Evolutionary conservation across 352 stramenopile species (phyloP).

Genomic region (Globisporangium viniferum): DNA sequence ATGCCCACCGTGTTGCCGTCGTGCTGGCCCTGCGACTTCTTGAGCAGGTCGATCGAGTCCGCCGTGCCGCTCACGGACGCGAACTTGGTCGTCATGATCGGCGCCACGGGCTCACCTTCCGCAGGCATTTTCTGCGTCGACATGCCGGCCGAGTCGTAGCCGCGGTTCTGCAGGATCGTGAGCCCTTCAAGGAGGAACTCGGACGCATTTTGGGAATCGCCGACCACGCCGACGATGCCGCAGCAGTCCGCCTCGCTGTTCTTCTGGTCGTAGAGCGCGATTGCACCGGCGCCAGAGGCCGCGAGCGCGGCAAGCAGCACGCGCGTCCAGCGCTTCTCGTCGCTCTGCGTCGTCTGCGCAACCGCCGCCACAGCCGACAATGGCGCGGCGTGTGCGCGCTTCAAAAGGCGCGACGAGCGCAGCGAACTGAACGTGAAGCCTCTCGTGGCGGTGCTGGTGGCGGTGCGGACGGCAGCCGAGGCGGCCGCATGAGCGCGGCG

Average conservation of each 20-base stretch:
- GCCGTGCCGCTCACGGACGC: conserved; percentile 88
- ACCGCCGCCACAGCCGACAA: conserved; percentile 1
- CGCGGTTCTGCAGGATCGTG: conserved; percentile 92
- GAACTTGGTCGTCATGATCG: conserved; percentile 93
- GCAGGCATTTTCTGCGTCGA: conserved; percentile 83
- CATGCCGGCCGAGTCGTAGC: conserved; percentile 98
- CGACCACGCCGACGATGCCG: conserved; percentile 78
- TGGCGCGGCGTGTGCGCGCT: neutral
- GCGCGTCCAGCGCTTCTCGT: conserved; percentile 6
- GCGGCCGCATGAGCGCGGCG: conserved; percentile 7
- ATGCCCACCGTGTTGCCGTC: conserved; percentile 93
- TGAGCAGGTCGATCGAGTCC: conserved; percentile 91
- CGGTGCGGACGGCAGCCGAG: neutral
- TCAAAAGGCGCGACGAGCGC: conserved; percentile 3
- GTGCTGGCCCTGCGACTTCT: conserved; percentile 71
- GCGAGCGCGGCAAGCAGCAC: conserved; percentile 8
- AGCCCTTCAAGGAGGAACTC: conserved; percentile 84
- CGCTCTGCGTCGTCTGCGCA: neutral
- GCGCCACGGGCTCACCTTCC: conserved; percentile 20
- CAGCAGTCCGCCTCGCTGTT: conserved; percentile 47
- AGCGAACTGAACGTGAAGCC: neutral
- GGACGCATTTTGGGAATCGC: conserved; percentile 61
- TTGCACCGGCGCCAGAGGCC: neutral
- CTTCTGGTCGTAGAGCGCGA: conserved; percentile 5
- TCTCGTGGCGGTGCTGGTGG: neutral